These are phyloP conservation scores for Penicillium paneum DNA, from an alignment of 2,329 filamentous ascomycete genomes.

Conservation along the genomic window DNA sequence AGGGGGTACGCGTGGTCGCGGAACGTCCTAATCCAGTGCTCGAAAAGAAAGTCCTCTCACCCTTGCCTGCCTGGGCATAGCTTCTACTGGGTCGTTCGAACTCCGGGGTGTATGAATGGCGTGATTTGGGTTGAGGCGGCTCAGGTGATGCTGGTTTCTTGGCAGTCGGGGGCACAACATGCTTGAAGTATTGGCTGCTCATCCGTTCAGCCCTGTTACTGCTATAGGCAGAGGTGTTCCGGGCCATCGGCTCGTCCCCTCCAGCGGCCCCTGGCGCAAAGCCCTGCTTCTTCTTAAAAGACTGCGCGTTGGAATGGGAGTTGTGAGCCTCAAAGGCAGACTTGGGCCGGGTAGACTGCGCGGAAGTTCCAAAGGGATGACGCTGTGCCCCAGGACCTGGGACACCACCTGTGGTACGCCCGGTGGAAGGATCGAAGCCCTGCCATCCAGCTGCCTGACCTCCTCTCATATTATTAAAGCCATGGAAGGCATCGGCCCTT, in stretches of 20 bases:
- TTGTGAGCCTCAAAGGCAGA: conserved; percentile 43
- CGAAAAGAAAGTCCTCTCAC: conserved; percentile 57
- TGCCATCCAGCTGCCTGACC: conserved; percentile 34
- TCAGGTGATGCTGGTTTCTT: conserved; percentile 41
- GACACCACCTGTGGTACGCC: conserved; percentile 23
- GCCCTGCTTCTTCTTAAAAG: conserved; percentile 52
- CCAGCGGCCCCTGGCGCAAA: conserved; percentile 59
- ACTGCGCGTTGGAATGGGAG: conserved; percentile 37
- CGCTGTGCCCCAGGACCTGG: conserved; percentile 22
- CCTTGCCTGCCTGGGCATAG: conserved; percentile 51
- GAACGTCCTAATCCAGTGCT: conserved; percentile 52
- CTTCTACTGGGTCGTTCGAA: conserved; percentile 52
- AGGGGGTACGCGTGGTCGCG: conserved; percentile 52
- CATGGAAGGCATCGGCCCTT: conserved; percentile 45
- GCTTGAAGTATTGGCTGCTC: conserved; percentile 36
- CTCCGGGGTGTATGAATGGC: conserved; percentile 33
- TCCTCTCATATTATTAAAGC: conserved; percentile 46
- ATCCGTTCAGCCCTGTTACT: conserved; percentile 36
- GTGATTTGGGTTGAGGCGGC: conserved; percentile 12
- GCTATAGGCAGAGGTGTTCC: conserved; percentile 51
- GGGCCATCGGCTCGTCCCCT: conserved; percentile 58
- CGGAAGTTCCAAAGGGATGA: conserved; percentile 23
- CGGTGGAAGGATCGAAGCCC: conserved; percentile 41
- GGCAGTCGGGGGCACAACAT: conserved; percentile 41
- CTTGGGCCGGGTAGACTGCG: conserved; percentile 27